Evolutionary conservation across 352 stramenopile species (phyloP), one percentile per base, ranked within the genome.

Genomic region (Globisporangium barbulae): DNA sequence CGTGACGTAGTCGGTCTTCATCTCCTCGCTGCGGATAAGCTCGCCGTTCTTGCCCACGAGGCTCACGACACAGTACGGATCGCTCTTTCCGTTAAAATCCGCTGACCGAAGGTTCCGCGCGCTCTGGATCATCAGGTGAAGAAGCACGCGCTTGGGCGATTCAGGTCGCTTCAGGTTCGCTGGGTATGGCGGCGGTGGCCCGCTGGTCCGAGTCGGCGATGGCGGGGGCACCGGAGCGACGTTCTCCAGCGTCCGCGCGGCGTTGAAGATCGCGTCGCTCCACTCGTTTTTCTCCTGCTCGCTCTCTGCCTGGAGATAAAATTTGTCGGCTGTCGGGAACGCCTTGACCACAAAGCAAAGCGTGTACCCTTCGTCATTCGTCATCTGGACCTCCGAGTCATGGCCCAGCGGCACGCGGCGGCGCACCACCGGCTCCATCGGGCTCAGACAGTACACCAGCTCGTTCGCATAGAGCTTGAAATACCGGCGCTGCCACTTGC

Each of bases 21-120:
- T 69, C 37, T 88, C 75, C 59, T 86, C 78, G 21, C 74, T 76
- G n/a, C 80, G 77, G 33, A 90, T 71, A 2, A 81, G 53, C 48
- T 79, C 48, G 12, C 83, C 85, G 48, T 85, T 75, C 42, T 81
- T 88, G n/a, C 79, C 76, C 9, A 90, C 57, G 1, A 92, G 69
- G 19, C 70, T 88, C 5, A 94, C 65, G 39, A 89, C 57, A 33
- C 81, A 91, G 63, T 86, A 90, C 28, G 85, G 83, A 45, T 94
- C 85, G 37, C 83, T 92, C 56, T 86, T 83, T 1, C 78, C 81
- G 37, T 83, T 87, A 13, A 82, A 62, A 55, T 94, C 84, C 2
- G 72, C 78, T 5, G 75, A 74, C 31, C 72, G 70, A 9, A 94
- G 70, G 1, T 79, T 81, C 21, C 67, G 71, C 2, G 85, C 85